Evolutionary conservation across 768 basidiomycete species (phyloP).

Genomic region (Tulasnella sp.): DNA sequence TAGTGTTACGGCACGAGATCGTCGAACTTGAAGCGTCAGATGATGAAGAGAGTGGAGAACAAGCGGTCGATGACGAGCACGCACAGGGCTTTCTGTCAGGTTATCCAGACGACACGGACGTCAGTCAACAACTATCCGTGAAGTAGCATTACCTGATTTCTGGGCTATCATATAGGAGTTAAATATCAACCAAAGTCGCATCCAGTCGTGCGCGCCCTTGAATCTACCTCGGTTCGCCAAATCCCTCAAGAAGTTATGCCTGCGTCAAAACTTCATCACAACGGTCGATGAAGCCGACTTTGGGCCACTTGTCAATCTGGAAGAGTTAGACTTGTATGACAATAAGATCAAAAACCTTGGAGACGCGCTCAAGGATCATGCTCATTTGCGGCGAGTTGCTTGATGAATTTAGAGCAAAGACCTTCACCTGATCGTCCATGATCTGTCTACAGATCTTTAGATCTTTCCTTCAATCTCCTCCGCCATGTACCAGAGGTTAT

Average conservation of each 20-base stretch:
- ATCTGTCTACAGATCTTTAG: constrained; percentile 49
- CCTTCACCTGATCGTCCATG: not conserved
- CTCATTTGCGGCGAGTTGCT: constrained; percentile 44
- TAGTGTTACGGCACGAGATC: constrained; percentile 21
- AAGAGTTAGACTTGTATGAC: constrained; percentile 93
- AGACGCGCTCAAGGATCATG: constrained; percentile 44
- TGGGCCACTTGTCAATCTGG: constrained; percentile 50
- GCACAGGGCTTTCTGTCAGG: constrained; percentile 55
- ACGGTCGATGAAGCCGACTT: constrained; percentile 65
- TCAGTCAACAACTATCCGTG: constrained; percentile 24
- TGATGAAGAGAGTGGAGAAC: constrained; percentile 11
- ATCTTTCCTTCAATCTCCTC: constrained; percentile 91
- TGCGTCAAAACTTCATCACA: constrained; percentile 78
- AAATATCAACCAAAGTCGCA: constrained; percentile 71
- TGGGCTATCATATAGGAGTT: constrained; percentile 48
- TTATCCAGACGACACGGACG: constrained; percentile 78
- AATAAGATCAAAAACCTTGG: constrained; percentile 77
- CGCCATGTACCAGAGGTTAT: constrained; percentile 57
- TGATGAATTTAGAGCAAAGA: not conserved
- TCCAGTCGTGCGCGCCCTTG: constrained; percentile 51
- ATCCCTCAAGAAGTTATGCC: constrained; percentile 61
- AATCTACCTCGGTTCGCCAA: constrained; percentile 50
- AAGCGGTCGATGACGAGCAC: constrained; percentile 21
- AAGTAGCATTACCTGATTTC: constrained; percentile 17
- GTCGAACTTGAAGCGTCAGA: constrained; percentile 17